Percentiles rank a stretch among this genome's conserved stretches.
These are phyloP conservation scores for Pouteria glomerata DNA, from an alignment of 148 eudicot genomes.

Conservation along the genomic window DNA sequence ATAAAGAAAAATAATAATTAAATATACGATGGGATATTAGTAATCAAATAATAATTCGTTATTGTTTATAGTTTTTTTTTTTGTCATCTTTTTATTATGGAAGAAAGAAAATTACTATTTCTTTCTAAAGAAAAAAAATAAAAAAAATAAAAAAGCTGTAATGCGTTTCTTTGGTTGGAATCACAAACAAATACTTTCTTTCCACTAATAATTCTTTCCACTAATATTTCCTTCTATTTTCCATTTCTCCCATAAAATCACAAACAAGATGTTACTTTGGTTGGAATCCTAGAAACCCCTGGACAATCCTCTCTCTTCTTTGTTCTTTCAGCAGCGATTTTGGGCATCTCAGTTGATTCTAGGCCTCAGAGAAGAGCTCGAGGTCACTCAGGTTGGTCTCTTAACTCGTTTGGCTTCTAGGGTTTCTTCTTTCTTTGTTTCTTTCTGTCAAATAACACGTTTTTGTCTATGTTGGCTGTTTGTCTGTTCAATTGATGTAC, in stretches of 20 bases:
- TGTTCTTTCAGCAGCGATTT: not conserved
- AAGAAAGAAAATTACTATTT: not conserved
- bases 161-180: not conserved
- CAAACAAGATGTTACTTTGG: not conserved
- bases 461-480: not conserved
- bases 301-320: not conserved
- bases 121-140: too few species aligned
- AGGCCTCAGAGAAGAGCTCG: not conserved
- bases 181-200: too few species aligned
- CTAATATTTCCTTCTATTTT: not conserved
- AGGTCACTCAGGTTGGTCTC: conserved; percentile 26
- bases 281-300: not conserved
- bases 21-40: too few species aligned
- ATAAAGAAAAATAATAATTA: too few species aligned
- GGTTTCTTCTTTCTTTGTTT: not conserved
- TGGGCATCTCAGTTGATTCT: not conserved
- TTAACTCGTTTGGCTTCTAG: not conserved
- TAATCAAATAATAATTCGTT: too few species aligned
- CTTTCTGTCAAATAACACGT: too few species aligned
- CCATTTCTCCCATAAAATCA: too few species aligned
- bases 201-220: too few species aligned
- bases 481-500: not conserved
- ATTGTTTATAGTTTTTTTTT: too few species aligned
- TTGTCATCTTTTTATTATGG: too few species aligned
- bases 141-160: too few species aligned